phyloP scores from a whole-genome alignment of 768 basidiomycete genomes.

The Lentinula detonsa region DNA sequence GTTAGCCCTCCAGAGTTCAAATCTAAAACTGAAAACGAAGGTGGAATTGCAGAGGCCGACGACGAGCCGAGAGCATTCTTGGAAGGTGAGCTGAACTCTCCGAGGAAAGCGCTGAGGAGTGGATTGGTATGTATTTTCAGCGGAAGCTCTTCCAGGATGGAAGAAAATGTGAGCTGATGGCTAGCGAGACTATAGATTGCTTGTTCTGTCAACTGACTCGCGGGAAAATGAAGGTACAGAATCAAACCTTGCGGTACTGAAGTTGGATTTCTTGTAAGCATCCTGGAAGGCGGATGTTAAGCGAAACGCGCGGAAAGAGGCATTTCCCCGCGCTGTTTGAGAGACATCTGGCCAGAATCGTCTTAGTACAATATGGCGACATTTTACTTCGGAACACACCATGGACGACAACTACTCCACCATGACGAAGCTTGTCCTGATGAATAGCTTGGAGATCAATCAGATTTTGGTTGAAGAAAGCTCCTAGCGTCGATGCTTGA shows the following conservation, averaged over 20 bases:
- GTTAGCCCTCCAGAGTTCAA: conserved; percentile 65
- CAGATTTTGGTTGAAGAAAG: conserved; percentile 77
- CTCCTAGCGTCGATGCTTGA: conserved; percentile 80
- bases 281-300: conserved; percentile 75
- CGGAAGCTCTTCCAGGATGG: conserved; percentile 82
- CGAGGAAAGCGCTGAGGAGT: conserved; percentile 73
- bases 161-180: conserved; percentile 79
- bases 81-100: conserved; percentile 43
- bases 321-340: conserved; percentile 74
- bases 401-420: conserved; percentile 80
- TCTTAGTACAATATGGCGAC: background rate
- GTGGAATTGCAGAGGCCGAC: conserved; percentile 38
- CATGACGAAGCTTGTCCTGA: conserved; percentile 80
- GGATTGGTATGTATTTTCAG: conserved; percentile 80
- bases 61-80: conserved; percentile 32
- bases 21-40: conserved; percentile 65
- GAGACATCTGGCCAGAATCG: conserved; percentile 53
- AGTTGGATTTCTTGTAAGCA: conserved; percentile 77
- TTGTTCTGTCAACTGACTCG: background rate
- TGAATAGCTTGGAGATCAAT: conserved; percentile 83
- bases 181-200: conserved; percentile 56
- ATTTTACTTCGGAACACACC: conserved; percentile 37
- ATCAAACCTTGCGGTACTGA: conserved; percentile 76
- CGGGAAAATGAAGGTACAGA: background rate
- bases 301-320: conserved; percentile 85